Evolutionary conservation across 2,329 filamentous ascomycete species (phyloP).

Genomic region (Beauveria pseudobassiana): DNA sequence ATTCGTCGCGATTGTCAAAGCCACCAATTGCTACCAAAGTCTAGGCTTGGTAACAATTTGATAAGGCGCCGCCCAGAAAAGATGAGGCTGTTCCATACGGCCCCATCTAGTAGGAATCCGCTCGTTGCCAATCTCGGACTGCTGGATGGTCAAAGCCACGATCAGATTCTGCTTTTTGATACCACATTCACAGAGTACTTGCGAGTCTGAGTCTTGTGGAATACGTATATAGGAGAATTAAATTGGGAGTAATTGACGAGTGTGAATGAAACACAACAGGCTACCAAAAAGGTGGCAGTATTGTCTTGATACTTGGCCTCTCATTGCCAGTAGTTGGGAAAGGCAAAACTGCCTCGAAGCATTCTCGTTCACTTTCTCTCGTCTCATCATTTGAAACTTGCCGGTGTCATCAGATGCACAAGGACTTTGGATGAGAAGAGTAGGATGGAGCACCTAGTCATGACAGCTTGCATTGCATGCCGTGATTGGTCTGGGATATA

Average conservation of each 20-base stretch:
- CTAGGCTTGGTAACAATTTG: neutral
- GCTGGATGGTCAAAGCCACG: neutral
- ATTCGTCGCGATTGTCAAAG: neutral
- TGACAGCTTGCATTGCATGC: neutral
- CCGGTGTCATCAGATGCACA: too few species aligned
- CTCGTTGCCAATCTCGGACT: neutral
- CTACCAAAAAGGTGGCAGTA: neutral
- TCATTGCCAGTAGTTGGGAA: neutral
- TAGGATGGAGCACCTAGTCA: neutral
- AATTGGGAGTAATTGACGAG: too few species aligned
- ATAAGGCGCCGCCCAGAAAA: neutral
- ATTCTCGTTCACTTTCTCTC: too few species aligned
- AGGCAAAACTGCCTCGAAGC: neutral
- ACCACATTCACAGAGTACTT: too few species aligned
- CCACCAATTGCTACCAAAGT: neutral
- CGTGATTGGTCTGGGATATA: neutral
- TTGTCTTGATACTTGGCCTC: neutral
- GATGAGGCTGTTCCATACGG: slow-evolving; percentile 3
- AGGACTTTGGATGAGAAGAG: too few species aligned
- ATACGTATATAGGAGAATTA: too few species aligned
- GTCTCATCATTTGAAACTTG: too few species aligned
- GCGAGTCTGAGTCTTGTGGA: neutral
- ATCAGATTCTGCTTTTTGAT: neutral
- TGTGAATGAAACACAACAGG: too few species aligned
- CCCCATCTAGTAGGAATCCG: neutral